Evolutionary conservation across 2,329 filamentous ascomycete genomes (phyloP), one percentile per base, ranked within the genome.

Genomic region (Whalleya microplaca): DNA sequence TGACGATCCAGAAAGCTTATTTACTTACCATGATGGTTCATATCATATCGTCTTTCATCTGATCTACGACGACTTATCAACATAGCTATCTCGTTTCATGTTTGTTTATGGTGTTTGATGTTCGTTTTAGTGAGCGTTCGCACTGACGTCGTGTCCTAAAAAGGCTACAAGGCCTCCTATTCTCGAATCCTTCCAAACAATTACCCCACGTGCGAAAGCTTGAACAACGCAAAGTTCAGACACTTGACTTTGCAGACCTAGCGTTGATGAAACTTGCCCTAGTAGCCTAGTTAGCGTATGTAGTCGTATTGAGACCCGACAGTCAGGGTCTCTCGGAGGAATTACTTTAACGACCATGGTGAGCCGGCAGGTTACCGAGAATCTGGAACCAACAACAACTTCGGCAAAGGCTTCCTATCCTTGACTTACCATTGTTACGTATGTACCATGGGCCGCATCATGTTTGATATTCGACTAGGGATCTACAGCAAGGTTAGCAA

Each of bases 21-120:
- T 16, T 37, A 16, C 32, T 16, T 37, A 16, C 32, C 5, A 16
- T 37, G 3, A 12, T 16, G 14, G 32, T 16, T 5, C 32, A 37
- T 8, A 37, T 37, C 32, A 37, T 37, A 37, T 6, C 12, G 27
- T 12, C 56, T 56, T 61, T 57, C 54, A 56, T 63, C 45, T 37
- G 45, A 27, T n/a, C 42, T 29, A 27, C 10, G 18, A 32, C 29
- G 20, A 40, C 18, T 27, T 45, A 18, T 37, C 40, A 29, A 23
- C 21, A 21, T 21, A 47, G 55, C n/a, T 56, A 60, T 61, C 65
- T 64, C 50, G 63, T 67, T 67, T 65, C 56, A 62, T 58, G 47
- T 53, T 54, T 32, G 59, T 64, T 55, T 55, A 45, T 44, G 16
- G 29, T 56, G 56, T 64, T 59, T 62, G 55, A 65, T 53, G 27